Base-by-base conservation (phyloP, 2,329 filamentous ascomycete species). In the Fusarium brevicatenulatum region DNA sequence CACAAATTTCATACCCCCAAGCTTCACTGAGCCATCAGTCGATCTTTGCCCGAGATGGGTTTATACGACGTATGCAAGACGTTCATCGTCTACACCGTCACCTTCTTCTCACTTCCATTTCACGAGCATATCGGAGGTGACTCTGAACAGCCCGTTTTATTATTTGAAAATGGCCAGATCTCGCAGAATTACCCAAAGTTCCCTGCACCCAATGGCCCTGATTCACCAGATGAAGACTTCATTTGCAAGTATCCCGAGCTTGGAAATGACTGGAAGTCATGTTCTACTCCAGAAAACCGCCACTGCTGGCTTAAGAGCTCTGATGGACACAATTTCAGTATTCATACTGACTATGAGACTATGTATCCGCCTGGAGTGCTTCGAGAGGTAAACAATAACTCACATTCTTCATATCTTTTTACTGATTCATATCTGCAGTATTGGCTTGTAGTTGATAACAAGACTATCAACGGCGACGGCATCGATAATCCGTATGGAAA, bases 271-370 rank as follows among this genome's bases (percentile, higher is more conserved):
- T 66, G 50, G 61, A 43, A 66, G 28, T 40, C 53, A 8, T 66
- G 61, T 13, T 58, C 50, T 6, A 49, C 61, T 2, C 36, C 37
- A 15, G 37, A 43, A 7, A 37, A 66, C 7, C 63, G 63, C 2
- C 44, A 36, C 21, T 66, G 50, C 25, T 66, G 63, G 61, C 30
- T 66, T 9, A 66, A 43, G 25, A 53, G 61, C 7, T 63, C 61
- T 2, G 30, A 39, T 39, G 61, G 37, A 9, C 61, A 66, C 13
- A 55, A 49, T 7, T 66, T 66, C 4, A 21, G 54, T 10, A 58
- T 66, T 23, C 9, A 49, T n/a, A 58, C 63, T 39, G 49, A 66
- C 7, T 66, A 66, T n/a, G 63, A 66, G 43, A 49, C 40, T 34
- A 47, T 66, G 10, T 58, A 39, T 18, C 63, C 63, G 0, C 50